Evolutionary conservation across 192 early-diverging fungal species (phyloP).

Genomic region (Borealophlyctis nickersoniae): DNA sequence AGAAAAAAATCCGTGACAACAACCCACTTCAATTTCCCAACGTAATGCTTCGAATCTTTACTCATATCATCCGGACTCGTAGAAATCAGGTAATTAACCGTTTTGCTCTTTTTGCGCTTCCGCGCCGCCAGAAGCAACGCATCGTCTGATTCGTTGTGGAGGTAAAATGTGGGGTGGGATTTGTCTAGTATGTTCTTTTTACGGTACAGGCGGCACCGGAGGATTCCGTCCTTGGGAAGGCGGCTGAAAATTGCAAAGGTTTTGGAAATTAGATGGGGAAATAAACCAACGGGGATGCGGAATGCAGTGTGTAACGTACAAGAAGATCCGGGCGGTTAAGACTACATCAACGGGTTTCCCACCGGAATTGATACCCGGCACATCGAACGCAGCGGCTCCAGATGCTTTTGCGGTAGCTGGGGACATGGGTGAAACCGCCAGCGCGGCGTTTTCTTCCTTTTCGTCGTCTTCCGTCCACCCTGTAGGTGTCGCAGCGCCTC

Average conservation of each 20-base stretch:
- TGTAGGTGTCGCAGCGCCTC: neutral
- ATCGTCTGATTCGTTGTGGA: conserved; percentile 60
- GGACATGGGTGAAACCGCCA: neutral
- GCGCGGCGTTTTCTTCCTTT: neutral
- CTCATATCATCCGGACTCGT: conserved; percentile 46
- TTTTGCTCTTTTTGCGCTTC: conserved; percentile 51
- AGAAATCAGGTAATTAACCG: conserved; percentile 57
- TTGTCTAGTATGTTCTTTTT: conserved; percentile 55
- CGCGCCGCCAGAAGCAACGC: conserved; percentile 52
- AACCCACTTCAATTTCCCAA: conserved; percentile 51
- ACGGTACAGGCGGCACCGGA: conserved; percentile 52
- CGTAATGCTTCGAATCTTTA: conserved; percentile 58
- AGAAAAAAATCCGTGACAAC: no score
- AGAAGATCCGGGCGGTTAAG: conserved; percentile 34
- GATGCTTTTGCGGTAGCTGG: conserved; percentile 13
- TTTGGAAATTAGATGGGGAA: neutral
- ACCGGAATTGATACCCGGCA: no score
- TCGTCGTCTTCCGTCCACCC: neutral
- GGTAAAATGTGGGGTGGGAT: conserved; percentile 49
- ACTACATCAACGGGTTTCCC: no score
- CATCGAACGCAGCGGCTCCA: no score
- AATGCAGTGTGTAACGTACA: conserved; percentile 13
- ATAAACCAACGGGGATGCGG: neutral
- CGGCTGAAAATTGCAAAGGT: conserved; percentile 22
- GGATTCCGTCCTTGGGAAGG: conserved; percentile 35